A percentile compares a stretch with the other conserved stretches of the same genome.
phyloP scores from a whole-genome alignment of 441 rosid species.

The Brassica balearica region DNA sequence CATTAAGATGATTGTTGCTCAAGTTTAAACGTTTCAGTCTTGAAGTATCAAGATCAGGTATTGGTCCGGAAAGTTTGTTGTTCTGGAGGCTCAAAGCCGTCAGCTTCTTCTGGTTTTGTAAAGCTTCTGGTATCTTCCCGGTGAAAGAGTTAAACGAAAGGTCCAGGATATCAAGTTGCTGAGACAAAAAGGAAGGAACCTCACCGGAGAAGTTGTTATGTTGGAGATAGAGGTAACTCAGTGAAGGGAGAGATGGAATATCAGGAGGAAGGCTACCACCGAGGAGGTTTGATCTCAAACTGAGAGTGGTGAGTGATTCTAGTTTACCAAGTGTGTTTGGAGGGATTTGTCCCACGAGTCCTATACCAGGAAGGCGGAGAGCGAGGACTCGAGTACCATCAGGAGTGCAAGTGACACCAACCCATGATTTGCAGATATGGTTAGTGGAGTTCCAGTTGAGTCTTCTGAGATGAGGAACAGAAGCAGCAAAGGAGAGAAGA shows the following conservation, averaged over 20 bases:
- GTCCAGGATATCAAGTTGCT: slow-evolving; percentile 56
- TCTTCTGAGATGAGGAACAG: slow-evolving; percentile 56
- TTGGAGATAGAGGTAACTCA: slow-evolving; percentile 65
- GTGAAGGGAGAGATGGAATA: slow-evolving; percentile 60
- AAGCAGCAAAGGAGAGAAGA: slow-evolving; percentile 57
- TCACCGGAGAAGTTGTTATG: slow-evolving; percentile 71
- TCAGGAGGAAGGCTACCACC: slow-evolving; percentile 71
- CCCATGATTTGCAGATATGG: slow-evolving; percentile 66
- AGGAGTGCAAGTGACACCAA: slow-evolving; percentile 58
- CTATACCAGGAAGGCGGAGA: slow-evolving; percentile 70
- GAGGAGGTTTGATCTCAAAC: slow-evolving; percentile 68
- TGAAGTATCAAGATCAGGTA: slow-evolving; percentile 53
- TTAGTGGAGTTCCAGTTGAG: slow-evolving; percentile 59
- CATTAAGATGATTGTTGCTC: slow-evolving; percentile 70
- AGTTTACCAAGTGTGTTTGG: slow-evolving; percentile 65
- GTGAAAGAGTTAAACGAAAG: slow-evolving; percentile 67
- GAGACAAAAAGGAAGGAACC: slow-evolving; percentile 55
- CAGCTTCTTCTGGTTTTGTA: slow-evolving; percentile 53
- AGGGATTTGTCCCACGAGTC: slow-evolving; percentile 66
- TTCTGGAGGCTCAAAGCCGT: slow-evolving; percentile 60
- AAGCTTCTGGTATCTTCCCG: slow-evolving; percentile 52
- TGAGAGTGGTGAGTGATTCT: slow-evolving; percentile 57
- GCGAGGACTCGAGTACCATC: slow-evolving; percentile 48
- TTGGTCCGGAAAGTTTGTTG: slow-evolving; percentile 62
- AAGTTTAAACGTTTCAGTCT: slow-evolving; percentile 61